Evolutionary conservation across 2,329 filamentous ascomycete species (phyloP).

Genomic region (Incumbomyces delicatus): DNA sequence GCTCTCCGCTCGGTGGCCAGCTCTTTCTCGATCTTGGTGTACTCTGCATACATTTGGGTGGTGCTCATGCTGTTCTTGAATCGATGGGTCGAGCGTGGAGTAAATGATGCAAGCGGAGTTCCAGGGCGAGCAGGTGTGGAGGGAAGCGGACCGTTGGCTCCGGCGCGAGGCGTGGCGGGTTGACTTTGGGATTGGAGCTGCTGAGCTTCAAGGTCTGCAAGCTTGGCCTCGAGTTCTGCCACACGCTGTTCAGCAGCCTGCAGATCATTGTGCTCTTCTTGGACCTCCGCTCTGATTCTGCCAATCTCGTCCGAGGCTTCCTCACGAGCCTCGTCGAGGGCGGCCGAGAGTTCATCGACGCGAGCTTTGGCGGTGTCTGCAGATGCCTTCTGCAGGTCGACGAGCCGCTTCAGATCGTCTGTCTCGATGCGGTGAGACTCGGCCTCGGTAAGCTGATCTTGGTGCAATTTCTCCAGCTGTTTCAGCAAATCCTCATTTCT

Average conservation of each 20-base stretch:
- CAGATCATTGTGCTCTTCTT: slow-evolving; percentile 50
- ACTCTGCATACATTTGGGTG: slow-evolving; percentile 56
- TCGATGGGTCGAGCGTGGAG: slow-evolving; percentile 46
- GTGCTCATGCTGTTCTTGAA: slow-evolving; percentile 42
- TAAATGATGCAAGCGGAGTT: slow-evolving; percentile 41
- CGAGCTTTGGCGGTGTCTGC: slow-evolving; percentile 51
- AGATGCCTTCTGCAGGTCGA: slow-evolving; percentile 57
- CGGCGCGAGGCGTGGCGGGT: slow-evolving; percentile 46
- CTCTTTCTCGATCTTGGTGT: slow-evolving; percentile 54
- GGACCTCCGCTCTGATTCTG: slow-evolving; percentile 42
- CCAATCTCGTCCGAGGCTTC: slow-evolving; percentile 52
- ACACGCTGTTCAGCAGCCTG: slow-evolving; percentile 53
- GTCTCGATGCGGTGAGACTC: slow-evolving; percentile 81
- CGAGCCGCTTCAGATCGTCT: slow-evolving; percentile 68
- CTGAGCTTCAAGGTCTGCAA: slow-evolving; percentile 52
- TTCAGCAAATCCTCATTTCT: slow-evolving; percentile 77
- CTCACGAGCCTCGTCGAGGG: slow-evolving; percentile 50
- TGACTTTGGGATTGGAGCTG: slow-evolving; percentile 33
- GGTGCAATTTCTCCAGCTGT: slow-evolving; percentile 76
- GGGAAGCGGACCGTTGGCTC: slow-evolving; percentile 39
- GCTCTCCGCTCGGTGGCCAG: slow-evolving; percentile 65
- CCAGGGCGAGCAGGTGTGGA: slow-evolving; percentile 41
- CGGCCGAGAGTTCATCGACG: slow-evolving; percentile 47
- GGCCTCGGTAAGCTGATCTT: slow-evolving; percentile 69
- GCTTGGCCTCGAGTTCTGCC: slow-evolving; percentile 53